phyloP scores from a whole-genome alignment of 495 filamentous ascomycete species.

The Xylaria flabelliformis region DNA sequence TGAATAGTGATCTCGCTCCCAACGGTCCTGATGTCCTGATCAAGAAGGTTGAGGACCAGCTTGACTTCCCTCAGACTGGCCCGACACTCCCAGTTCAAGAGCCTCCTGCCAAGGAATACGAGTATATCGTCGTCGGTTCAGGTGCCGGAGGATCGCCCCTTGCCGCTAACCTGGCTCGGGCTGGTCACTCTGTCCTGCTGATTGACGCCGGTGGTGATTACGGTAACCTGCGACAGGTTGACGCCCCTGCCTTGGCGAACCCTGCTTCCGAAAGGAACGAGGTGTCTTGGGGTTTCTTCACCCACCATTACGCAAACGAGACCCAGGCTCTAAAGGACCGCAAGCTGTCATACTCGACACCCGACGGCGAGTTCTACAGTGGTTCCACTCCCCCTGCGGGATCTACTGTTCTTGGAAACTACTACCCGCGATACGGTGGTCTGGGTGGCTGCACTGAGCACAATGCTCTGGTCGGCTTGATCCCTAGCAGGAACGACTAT shows the following conservation, averaged over 20 bases:
- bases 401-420: conserved; percentile 50
- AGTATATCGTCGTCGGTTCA: conserved; percentile 70
- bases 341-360: conserved; percentile 54
- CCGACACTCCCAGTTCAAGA: background rate
- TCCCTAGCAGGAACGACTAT: conserved; percentile 55
- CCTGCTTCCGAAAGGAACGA: conserved; percentile 49
- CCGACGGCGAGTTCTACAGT: conserved; percentile 47
- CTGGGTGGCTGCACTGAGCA: conserved; percentile 60
- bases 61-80: conserved; percentile 9
- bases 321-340: conserved; percentile 48
- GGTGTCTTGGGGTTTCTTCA: conserved; percentile 57
- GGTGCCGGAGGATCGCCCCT: conserved; percentile 68
- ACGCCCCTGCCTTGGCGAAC: conserved; percentile 48
- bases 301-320: conserved; percentile 53
- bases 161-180: conserved; percentile 63
- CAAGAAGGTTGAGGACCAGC: background rate
- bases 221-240: conserved; percentile 28
- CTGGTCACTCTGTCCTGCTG: conserved; percentile 54
- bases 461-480: conserved; percentile 53
- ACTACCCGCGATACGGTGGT: conserved; percentile 56
- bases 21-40: conserved; percentile 19
- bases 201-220: conserved; percentile 33
- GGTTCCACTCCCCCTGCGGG: conserved; percentile 49
- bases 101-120: conserved; percentile 49
- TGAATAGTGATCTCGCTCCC: conserved; percentile 10